Percentiles rank a stretch among this genome's conserved stretches.
Evolutionary conservation across 441 rosid genomes (phyloP).

Genomic region (Geranium incanum): DNA sequence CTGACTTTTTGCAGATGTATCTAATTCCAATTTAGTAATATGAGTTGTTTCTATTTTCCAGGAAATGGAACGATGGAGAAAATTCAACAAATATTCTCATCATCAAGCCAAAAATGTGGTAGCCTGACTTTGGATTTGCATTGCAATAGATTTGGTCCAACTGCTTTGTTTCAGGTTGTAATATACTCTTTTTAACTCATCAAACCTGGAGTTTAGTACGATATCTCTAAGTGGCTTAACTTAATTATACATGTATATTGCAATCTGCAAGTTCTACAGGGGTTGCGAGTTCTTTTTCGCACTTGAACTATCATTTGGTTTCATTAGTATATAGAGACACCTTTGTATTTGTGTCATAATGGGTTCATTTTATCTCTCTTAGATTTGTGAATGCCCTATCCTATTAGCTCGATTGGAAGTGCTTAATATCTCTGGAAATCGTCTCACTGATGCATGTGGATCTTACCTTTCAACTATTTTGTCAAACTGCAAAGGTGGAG

Average conservation of each 20-base stretch:
- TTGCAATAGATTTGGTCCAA: conserved; percentile 94
- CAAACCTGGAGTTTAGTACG: not conserved
- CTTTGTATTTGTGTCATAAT: conserved; percentile 14
- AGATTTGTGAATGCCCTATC: conserved; percentile 94
- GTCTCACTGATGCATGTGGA: conserved; percentile 96
- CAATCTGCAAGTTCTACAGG: not conserved
- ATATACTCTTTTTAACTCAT: conserved; percentile 12
- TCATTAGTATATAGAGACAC: too few species aligned
- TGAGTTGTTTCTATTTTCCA: conserved; percentile 27
- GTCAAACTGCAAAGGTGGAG: conserved; percentile 69
- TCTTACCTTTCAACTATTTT: conserved; percentile 85
- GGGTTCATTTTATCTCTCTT: conserved; percentile 17
- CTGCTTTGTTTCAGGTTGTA: conserved; percentile 84
- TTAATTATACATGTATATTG: not conserved
- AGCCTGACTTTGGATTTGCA: conserved; percentile 90
- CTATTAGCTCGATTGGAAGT: conserved; percentile 76
- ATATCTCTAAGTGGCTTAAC: not conserved
- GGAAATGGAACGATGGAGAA: conserved; percentile 98
- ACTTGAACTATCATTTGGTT: not conserved
- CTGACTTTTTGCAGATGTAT: not conserved
- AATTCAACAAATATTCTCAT: conserved; percentile 59
- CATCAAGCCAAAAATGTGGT: conserved; percentile 72
- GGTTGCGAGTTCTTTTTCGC: not conserved
- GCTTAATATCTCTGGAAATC: conserved; percentile 88
- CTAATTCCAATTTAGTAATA: not conserved